Evolutionary conservation across 495 filamentous ascomycete genomes (phyloP), one percentile per base, ranked within the genome.

Genomic region (Penicillium steckii): DNA sequence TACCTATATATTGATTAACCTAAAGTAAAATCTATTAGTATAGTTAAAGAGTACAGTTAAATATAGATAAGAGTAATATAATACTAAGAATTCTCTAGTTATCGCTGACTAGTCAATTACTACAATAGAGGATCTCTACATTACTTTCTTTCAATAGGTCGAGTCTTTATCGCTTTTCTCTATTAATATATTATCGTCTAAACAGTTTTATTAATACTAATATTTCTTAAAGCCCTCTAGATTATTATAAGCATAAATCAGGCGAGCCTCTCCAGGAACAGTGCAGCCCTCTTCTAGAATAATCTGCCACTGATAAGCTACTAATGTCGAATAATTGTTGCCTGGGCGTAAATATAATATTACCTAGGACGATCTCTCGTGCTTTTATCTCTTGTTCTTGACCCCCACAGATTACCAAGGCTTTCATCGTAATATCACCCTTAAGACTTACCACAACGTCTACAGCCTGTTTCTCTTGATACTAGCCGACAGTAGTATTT

Each of bases 381-480:
- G 88, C 88, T 52, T 86, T 79, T 66, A 91, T 89, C 52, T 85
- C 81, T 61, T 85, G 71, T 69, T 90, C 85, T 42, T 76, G 70
- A 50, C 88, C 87, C 67, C 90, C 78, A 59, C 88, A 86, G 53
- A 90, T 65, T 60, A 89, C 86, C 59, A 75, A 72, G 45, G 86
- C 82, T 67, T 81, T 84, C 85, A 92, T 87, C 52, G 88, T 87
- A 67, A 92, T 92, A 61, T 91, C 87, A 76, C 88, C 88, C 74
- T 90, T 90, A 32, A 92, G 74, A 50, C 75, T 81, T 48, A 87
- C 86, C 52, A 92, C 88, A 60, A 92, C 86, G 69, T 92, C 88
- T 52, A 86, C 88, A 53, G 88, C 88, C 73, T 90, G 86, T 74
- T 90, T 91, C 70, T 92, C 88, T 68, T 92, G 88, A 69, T 91